Evolutionary conservation across 2,329 filamentous ascomycete species (phyloP), one percentile per base, ranked within the genome.

Genomic region (Nigrospora sphaerica): DNA sequence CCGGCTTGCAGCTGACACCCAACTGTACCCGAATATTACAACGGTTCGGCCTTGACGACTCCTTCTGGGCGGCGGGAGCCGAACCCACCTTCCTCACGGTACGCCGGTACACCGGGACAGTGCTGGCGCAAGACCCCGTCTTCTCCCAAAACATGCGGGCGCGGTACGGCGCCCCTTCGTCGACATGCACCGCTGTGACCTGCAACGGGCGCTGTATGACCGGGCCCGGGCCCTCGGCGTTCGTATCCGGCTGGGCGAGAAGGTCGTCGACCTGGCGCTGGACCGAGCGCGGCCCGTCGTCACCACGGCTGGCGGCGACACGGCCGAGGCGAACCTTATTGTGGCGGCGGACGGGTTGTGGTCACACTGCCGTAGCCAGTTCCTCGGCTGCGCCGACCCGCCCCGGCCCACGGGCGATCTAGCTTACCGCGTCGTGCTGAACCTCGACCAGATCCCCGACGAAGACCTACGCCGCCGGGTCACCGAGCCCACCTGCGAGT

Each of bases 311-410:
- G 55, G 57, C 5, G 75, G 73, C 0, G 17, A 36, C 1, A 61
- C 53, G 2, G 67, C 69, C 2, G 58, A 60, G 0, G 75, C 70
- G 2, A 79, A 85, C 52, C 61, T 85, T 7, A 65, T 87, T 6
- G 69, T 86, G 1, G 81, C 73, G 1, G 80, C 81, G 0, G 83
- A 86, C 51, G 83, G 83, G 0, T 62, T 86, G 0, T 83, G 80
- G 78, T 83, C 79, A 2, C 65, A 67, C 12, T 80, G 74, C 39
- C 70, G 81, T 0, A 68, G 73, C 43, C 63, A 64, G 3, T 72
- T 77, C 14, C 59, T 78, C 0, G 70, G 69, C 0, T 62, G 57
- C 0, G 63, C 67, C 4, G 73, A 77, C 33, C 62, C 66, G 6
- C 78, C 81, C 0, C 58, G 73, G 9, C 73, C 78, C 0, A 85